Conservation (phyloP, 2,329 filamentous ascomycete species). For the Fusarium bactridioides region DNA sequence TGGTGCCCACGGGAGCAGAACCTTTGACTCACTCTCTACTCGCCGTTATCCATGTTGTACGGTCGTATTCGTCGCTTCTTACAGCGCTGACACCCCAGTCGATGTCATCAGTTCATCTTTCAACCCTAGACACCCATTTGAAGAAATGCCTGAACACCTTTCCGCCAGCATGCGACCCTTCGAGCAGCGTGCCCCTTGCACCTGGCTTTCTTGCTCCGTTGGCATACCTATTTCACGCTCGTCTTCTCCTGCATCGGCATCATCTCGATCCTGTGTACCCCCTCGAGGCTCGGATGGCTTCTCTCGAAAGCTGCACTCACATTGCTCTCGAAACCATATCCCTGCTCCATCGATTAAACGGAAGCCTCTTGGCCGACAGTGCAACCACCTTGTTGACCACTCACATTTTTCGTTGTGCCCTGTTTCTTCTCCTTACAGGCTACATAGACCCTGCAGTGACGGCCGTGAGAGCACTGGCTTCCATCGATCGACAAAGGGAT, state of each 20-base stretch:
- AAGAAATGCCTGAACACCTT: slow-evolving; percentile 77
- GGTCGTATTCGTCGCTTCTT: slow-evolving; percentile 77
- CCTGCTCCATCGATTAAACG: slow-evolving; percentile 72
- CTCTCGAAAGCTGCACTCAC: slow-evolving; percentile 78
- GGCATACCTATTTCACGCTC: slow-evolving; percentile 80
- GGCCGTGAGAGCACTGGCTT: slow-evolving; percentile 75
- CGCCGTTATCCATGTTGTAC: slow-evolving; percentile 81
- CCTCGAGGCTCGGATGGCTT: slow-evolving; percentile 69
- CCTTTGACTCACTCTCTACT: slow-evolving; percentile 75
- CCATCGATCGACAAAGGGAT: slow-evolving; percentile 74
- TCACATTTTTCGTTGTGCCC: slow-evolving; percentile 86
- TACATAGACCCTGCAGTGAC: slow-evolving; percentile 76
- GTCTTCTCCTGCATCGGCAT: slow-evolving; percentile 87
- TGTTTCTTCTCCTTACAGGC: slow-evolving; percentile 79
- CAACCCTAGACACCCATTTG: slow-evolving; percentile 85
- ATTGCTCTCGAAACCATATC: slow-evolving; percentile 81
- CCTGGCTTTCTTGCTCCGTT: slow-evolving; percentile 78
- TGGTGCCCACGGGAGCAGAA: slow-evolving; percentile 59
- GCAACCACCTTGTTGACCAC: slow-evolving; percentile 79
- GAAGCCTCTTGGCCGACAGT: slow-evolving; percentile 66
- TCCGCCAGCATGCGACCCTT: slow-evolving; percentile 75
- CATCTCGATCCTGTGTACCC: slow-evolving; percentile 81
- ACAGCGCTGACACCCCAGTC: slow-evolving; percentile 73
- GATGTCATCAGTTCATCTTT: slow-evolving; percentile 72
- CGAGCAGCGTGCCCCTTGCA: slow-evolving; percentile 72